These are phyloP conservation scores for Suhomyces faveliae DNA, from an alignment of 805 yeast genomes.

Conservation along the genomic window DNA sequence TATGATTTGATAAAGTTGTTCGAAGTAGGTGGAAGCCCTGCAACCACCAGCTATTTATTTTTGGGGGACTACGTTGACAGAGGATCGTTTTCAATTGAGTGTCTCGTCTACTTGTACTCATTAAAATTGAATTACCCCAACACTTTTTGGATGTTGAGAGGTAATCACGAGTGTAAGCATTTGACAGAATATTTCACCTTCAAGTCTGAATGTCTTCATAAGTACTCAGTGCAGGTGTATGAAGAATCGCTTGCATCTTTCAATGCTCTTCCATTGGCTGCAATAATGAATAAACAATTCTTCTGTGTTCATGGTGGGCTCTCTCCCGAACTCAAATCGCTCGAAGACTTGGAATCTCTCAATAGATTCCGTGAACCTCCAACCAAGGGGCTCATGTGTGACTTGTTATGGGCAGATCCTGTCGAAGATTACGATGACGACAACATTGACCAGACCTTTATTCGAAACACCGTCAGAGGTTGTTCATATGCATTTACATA, in stretches of 20 bases:
- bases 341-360: slow-evolving; percentile 65
- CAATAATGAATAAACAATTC: slow-evolving; percentile 89
- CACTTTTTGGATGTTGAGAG: slow-evolving; percentile 79
- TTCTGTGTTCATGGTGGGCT: slow-evolving; percentile 97
- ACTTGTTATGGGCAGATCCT: slow-evolving; percentile 95
- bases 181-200: slow-evolving; percentile 92
- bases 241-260: slow-evolving; percentile 75
- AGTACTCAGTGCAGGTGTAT: slow-evolving; percentile 65
- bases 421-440: slow-evolving; percentile 77
- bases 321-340: slow-evolving; percentile 73
- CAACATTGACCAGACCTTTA: slow-evolving; percentile 46
- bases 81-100: slow-evolving; percentile 87
- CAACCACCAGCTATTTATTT: slow-evolving; percentile 71
- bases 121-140: slow-evolving; percentile 73
- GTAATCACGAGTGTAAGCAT: slow-evolving; percentile 94
- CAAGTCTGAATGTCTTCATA: slow-evolving; percentile 84
- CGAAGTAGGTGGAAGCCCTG: slow-evolving; percentile 91
- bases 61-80: slow-evolving; percentile 95
- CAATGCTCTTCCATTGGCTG: slow-evolving; percentile 87
- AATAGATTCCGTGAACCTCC: slow-evolving; percentile 93
- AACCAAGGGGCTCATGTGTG: slow-evolving; percentile 90
- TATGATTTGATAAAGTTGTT: slow-evolving; percentile 86
- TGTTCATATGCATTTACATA: slow-evolving; percentile 90
- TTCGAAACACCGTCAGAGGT: slow-evolving; percentile 77
- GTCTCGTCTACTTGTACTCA: slow-evolving; percentile 71